Conservation (phyloP, 345 rosid species). For the Erucastrum elatum region DNA sequence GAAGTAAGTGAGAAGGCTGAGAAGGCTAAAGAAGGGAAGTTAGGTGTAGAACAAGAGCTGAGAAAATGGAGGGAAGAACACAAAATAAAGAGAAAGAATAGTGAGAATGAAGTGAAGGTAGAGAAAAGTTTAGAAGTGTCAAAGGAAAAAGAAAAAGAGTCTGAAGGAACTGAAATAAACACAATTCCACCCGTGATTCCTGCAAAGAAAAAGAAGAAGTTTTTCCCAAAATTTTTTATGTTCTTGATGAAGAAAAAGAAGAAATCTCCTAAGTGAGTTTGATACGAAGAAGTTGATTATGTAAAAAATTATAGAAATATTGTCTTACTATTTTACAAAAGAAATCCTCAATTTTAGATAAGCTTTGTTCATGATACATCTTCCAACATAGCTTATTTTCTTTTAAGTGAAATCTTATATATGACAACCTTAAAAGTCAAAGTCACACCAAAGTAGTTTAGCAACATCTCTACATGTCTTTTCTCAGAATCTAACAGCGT, state of each 20-base stretch:
- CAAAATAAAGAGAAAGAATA: conserved; percentile 59
- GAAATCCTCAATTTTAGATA: background rate
- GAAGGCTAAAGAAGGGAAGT: conserved; percentile 83
- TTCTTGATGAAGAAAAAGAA: conserved; percentile 50
- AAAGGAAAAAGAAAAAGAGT: conserved; percentile 46
- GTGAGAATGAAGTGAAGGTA: conserved; percentile 9
- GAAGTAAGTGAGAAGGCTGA: conserved; percentile 73
- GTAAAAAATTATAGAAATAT: background rate
- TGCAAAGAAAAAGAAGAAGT: conserved; percentile 63
- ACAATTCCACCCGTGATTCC: conserved; percentile 39
- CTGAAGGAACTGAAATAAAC: conserved; percentile 32
- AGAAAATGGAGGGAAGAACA: conserved; percentile 89
- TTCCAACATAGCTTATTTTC: background rate
- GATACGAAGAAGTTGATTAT: conserved; percentile 10
- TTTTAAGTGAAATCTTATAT: conserved; percentile 4
- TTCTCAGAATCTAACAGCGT: conserved; percentile 21
- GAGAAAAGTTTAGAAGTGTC: conserved; percentile 41
- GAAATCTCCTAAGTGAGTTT: conserved; percentile 49
- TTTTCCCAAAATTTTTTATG: conserved; percentile 75
- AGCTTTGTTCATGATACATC: conserved; percentile 7
- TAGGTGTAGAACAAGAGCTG: conserved; percentile 81
- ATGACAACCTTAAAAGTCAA: conserved; percentile 15
- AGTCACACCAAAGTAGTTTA: conserved; percentile 22
- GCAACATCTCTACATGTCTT: conserved; percentile 17
- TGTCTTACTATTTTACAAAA: background rate